Evolutionary conservation across 129 eudicot genomes (phyloP).

Genomic region (Pseudognaphalium luteoalbum): DNA sequence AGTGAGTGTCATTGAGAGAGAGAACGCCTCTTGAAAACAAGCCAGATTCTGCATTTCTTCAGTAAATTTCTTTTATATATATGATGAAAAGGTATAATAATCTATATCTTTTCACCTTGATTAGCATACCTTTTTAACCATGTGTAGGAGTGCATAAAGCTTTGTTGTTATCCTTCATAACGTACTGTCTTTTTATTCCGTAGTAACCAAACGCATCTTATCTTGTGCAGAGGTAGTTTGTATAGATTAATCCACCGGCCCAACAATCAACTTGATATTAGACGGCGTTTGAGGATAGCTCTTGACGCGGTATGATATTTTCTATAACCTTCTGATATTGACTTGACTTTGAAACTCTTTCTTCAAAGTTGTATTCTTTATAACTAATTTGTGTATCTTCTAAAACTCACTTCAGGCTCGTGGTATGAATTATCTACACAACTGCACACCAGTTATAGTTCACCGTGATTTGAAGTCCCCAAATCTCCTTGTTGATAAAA

Average conservation of each 20-base stretch:
- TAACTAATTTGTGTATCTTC: neutral
- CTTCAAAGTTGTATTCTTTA: neutral
- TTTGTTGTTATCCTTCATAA: constrained; percentile 2
- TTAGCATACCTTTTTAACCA: neutral
- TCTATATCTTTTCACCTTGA: neutral
- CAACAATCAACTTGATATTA: constrained; percentile 83
- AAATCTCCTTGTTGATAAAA: constrained; percentile 90
- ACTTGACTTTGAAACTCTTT: constrained; percentile 5
- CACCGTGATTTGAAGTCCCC: constrained; percentile 96
- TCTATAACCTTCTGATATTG: constrained; percentile 12
- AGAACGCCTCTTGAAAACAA: neutral
- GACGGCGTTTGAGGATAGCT: constrained; percentile 93
- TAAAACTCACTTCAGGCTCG: constrained; percentile 57
- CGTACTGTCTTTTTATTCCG: neutral
- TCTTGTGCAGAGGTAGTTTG: constrained; percentile 85
- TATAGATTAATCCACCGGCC: constrained; percentile 88
- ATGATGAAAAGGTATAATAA: no score
- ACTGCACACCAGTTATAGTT: constrained; percentile 81
- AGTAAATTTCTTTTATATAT: neutral
- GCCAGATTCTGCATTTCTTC: neutral
- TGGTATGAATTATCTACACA: constrained; percentile 97
- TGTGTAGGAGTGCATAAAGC: constrained; percentile 1
- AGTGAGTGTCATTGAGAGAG: neutral
- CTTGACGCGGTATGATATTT: constrained; percentile 74
- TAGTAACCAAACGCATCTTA: no score